These are phyloP conservation scores for Trichoderma sp. DNA, from an alignment of 2,329 filamentous ascomycete species.

Conservation along the genomic window DNA sequence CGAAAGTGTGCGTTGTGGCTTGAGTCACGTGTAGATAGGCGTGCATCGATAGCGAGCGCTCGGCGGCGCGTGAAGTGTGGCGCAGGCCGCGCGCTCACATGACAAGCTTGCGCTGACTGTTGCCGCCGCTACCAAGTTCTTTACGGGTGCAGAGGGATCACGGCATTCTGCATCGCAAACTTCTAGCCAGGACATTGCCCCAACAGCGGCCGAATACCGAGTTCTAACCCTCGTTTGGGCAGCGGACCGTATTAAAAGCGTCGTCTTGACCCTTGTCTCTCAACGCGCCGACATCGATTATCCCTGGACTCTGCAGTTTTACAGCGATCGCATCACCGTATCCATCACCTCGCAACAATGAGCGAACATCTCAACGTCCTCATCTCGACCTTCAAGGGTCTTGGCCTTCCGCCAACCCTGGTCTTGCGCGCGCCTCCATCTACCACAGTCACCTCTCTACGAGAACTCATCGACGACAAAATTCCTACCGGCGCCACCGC, in stretches of 20 bases:
- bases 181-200: background rate
- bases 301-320: background rate
- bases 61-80: slow-evolving; percentile 10
- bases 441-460: slow-evolving; percentile 69
- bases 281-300: background rate
- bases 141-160: background rate
- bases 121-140: slow-evolving; percentile 3
- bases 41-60: slow-evolving; percentile 33
- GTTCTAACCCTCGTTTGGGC: no score
- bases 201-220: background rate
- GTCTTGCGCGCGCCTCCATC: slow-evolving; percentile 71
- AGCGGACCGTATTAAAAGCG: background rate
- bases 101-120: slow-evolving; percentile 6
- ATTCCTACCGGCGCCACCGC: slow-evolving; percentile 61
- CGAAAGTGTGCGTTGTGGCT: slow-evolving; percentile 36
- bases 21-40: slow-evolving; percentile 43
- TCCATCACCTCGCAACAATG: slow-evolving; percentile 12
- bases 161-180: background rate
- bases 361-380: slow-evolving; percentile 70
- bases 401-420: slow-evolving; percentile 81
- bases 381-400: slow-evolving; percentile 80
- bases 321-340: slow-evolving; percentile 16
- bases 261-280: background rate
- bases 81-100: slow-evolving; percentile 24
- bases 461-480: slow-evolving; percentile 62